Evolutionary conservation across 2,329 filamentous ascomycete genomes (phyloP).

Genomic region (Calycina herbarum): DNA sequence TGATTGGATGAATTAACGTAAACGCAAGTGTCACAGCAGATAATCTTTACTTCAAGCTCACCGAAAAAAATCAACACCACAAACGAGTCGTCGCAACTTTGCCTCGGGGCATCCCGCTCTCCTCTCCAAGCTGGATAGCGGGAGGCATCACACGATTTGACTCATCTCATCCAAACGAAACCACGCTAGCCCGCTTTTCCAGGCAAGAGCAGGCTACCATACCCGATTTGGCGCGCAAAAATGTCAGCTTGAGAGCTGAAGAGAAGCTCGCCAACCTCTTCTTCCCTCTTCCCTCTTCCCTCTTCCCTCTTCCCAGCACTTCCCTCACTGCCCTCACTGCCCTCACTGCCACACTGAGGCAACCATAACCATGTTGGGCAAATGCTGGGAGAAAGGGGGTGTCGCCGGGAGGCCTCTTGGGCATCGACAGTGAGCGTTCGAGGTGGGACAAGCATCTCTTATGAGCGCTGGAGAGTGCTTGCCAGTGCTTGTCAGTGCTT

Average conservation of each 20-base stretch:
- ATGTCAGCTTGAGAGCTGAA: neutral
- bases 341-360: conserved; percentile 1
- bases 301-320: too few relatives aligned
- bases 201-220: neutral
- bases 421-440: neutral
- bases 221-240: neutral
- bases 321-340: neutral
- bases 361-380: neutral
- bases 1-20: neutral
- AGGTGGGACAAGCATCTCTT: neutral
- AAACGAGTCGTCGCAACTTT: neutral
- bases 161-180: neutral
- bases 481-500: neutral
- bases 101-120: neutral
- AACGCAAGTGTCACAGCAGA: neutral
- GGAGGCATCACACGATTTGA: neutral
- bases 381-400: neutral
- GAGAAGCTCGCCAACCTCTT: neutral
- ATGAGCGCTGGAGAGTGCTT: neutral
- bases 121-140: neutral
- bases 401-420: neutral
- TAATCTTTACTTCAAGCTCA: neutral
- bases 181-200: neutral
- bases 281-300: too few relatives aligned
- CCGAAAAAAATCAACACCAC: neutral